Conservation (phyloP, 805 yeast genomes). For the Candida pini region DNA sequence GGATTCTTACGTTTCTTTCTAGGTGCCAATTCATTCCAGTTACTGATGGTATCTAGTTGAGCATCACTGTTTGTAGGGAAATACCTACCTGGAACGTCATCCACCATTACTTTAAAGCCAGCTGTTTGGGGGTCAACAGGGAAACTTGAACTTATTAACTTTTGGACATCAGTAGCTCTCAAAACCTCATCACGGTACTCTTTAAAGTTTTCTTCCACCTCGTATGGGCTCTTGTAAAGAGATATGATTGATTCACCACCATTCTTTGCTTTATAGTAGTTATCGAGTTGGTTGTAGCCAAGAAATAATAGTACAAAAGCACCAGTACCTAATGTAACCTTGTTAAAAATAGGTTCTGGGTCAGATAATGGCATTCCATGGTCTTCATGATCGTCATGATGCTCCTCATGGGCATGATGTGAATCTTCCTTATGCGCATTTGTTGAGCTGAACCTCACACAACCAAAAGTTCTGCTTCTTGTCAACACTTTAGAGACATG, state of each 20-base stretch:
- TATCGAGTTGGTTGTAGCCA: conserved; percentile 44
- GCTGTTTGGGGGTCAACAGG: too few species aligned
- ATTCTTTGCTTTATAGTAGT: conserved; percentile 43
- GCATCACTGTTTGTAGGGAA: conserved; percentile 23
- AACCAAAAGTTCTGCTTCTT: too few species aligned
- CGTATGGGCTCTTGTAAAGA: conserved; percentile 11
- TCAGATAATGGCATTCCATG: conserved; percentile 21
- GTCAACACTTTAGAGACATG: too few species aligned
- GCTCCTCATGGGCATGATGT: conserved; percentile 10
- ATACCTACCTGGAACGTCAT: conserved; percentile 27
- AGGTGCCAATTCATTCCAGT: conserved; percentile 24
- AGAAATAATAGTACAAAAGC: conserved; percentile 25
- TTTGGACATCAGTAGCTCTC: conserved; percentile 14
- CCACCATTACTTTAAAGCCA: too few species aligned
- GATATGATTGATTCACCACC: conserved; percentile 23
- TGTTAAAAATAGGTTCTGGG: conserved; percentile 25
- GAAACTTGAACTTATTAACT: conserved; percentile 17
- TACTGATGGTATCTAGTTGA: conserved; percentile 23
- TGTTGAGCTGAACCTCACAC: too few species aligned
- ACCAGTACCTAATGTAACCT: conserved; percentile 16
- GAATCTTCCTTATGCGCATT: conserved; percentile 7
- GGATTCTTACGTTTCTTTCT: conserved; percentile 28
- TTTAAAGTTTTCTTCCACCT: conserved; percentile 17
- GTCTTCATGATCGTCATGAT: conserved; percentile 11
- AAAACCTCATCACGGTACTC: conserved; percentile 21